Conservation (phyloP, 106 monocot genomes). For the Agapanthus africanus region DNA sequence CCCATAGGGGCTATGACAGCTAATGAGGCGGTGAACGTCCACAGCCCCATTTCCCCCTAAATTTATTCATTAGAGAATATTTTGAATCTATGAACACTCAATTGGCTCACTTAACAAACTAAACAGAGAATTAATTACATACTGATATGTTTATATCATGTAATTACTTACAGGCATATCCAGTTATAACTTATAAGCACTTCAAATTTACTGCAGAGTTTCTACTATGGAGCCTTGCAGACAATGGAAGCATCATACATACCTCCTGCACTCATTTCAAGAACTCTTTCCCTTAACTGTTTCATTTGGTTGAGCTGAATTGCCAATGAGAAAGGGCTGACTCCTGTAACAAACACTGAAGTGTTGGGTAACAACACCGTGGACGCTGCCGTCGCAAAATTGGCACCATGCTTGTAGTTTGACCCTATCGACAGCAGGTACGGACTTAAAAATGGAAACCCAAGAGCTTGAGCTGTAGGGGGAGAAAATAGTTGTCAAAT, state of each 20-base stretch:
- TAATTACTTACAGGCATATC: neutral
- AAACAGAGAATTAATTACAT: neutral
- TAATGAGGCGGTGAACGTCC: too few relatives aligned
- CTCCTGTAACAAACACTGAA: conserved; percentile 8
- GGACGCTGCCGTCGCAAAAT: conserved; percentile 35
- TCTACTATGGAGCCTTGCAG: too few relatives aligned
- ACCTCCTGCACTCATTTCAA: conserved; percentile 13
- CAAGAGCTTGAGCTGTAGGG: conserved; percentile 50
- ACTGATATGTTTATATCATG: neutral
- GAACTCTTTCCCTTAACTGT: conserved; percentile 19
- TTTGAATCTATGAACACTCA: too few relatives aligned
- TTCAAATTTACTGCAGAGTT: too few relatives aligned
- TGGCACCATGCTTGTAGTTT: conserved; percentile 40
- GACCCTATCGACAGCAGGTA: conserved; percentile 69
- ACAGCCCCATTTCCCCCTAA: too few relatives aligned
- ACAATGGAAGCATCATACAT: too few relatives aligned
- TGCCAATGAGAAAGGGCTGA: conserved; percentile 59
- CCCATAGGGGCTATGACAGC: too few relatives aligned
- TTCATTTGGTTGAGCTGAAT: conserved; percentile 75
- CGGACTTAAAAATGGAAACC: conserved; percentile 76
- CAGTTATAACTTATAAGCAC: neutral
- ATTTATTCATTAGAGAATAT: too few relatives aligned
- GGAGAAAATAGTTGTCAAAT: too few relatives aligned
- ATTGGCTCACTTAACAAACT: too few relatives aligned
- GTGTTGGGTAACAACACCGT: conserved; percentile 58